Evolutionary conservation across 148 eudicot species (phyloP).

Genomic region (Rhododendron kiyosumense): DNA sequence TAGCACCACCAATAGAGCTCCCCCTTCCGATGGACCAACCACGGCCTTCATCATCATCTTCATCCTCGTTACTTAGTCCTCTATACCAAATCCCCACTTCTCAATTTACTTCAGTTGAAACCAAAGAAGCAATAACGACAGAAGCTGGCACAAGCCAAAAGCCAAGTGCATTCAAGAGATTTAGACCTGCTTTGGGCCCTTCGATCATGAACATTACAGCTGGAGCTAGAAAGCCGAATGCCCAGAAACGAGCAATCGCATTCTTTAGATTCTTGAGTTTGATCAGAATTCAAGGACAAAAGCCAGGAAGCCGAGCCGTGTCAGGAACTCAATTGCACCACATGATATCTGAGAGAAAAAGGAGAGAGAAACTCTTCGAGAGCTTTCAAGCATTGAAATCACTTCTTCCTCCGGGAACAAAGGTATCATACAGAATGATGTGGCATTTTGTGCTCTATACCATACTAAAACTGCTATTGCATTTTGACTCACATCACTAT

Average conservation of each 20-base stretch:
- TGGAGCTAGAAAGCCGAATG: conserved; percentile 25
- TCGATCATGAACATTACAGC: neutral
- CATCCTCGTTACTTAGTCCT: no score
- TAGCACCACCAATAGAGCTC: conserved; percentile 15
- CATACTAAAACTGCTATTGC: no score
- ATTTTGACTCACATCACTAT: no score
- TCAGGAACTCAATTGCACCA: conserved; percentile 59
- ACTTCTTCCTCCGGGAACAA: conserved; percentile 79
- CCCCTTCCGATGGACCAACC: conserved; percentile 22
- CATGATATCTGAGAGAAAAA: conserved; percentile 71
- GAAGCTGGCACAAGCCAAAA: conserved; percentile 23
- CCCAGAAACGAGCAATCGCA: conserved; percentile 38
- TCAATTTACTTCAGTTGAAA: conserved; percentile 38
- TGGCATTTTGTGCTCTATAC: no score
- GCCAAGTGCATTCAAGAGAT: conserved; percentile 51
- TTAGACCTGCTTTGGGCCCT: conserved; percentile 12
- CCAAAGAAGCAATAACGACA: conserved; percentile 18
- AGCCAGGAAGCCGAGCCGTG: conserved; percentile 31
- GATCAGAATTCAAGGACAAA: conserved; percentile 21
- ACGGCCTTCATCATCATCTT: conserved; percentile 12
- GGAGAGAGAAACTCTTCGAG: conserved; percentile 75
- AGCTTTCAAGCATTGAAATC: conserved; percentile 72
- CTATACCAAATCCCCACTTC: neutral
- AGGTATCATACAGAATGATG: conserved; percentile 33
- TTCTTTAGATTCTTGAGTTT: conserved; percentile 35